These are phyloP conservation scores for Dryadomyces quercus-mongolicae DNA, from an alignment of 2,329 filamentous ascomycete genomes.

Conservation along the genomic window DNA sequence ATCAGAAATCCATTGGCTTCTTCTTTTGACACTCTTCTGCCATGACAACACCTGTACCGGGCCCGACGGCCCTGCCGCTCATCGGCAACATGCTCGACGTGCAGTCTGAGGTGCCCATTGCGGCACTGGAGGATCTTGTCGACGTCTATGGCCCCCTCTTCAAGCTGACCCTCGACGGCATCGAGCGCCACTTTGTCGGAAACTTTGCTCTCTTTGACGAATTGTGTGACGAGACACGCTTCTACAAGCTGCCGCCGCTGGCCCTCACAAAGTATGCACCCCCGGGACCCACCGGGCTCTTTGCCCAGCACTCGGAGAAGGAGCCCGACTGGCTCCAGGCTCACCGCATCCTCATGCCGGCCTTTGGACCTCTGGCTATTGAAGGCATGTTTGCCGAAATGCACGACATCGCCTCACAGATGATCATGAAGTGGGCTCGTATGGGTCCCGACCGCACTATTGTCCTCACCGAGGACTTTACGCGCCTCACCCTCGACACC, in stretches of 20 bases:
- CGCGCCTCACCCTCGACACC: conserved; percentile 48
- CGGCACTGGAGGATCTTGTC: conserved; percentile 5
- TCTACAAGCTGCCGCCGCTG: conserved; percentile 10
- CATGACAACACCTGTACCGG: conserved; percentile 17
- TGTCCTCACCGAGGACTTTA: conserved; percentile 50
- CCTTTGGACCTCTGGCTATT: conserved; percentile 58
- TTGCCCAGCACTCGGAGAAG: conserved; percentile 16
- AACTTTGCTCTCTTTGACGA: conserved; percentile 12
- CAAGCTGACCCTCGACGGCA: conserved; percentile 5
- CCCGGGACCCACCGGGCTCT: conserved; percentile 8
- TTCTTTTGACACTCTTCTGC: too few species aligned
- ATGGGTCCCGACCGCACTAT: conserved; percentile 45
- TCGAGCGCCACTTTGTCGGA: conserved; percentile 6
- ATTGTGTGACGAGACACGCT: conserved; percentile 13
- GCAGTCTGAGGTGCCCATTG: conserved; percentile 9
- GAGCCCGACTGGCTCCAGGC: conserved; percentile 56
- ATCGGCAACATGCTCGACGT: conserved; percentile 13
- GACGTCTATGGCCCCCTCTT: conserved; percentile 12
- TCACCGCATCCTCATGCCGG: conserved; percentile 52
- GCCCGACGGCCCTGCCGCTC: conserved; percentile 11
- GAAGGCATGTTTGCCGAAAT: conserved; percentile 56
- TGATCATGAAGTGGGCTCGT: conserved; percentile 57
- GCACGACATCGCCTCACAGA: conserved; percentile 54
- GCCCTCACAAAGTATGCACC: conserved; percentile 2
- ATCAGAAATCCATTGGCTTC: too few species aligned